Conservation (phyloP, 108 stramenopile genomes). For the Skeletonema marinoi region DNA sequence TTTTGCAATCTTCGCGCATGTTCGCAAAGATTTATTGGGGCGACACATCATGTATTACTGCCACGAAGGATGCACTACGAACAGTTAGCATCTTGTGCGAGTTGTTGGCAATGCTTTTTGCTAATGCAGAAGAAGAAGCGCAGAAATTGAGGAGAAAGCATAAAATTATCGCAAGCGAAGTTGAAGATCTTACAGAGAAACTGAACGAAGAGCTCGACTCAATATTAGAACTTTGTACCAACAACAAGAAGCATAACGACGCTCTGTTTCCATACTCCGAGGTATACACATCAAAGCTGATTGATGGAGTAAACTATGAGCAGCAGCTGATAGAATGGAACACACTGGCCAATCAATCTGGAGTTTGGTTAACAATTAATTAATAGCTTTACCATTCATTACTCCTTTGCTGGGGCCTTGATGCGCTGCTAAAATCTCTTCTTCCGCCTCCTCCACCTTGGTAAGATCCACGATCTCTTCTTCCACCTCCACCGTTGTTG, state of each 20-base stretch:
- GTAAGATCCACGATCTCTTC: slow-evolving; percentile 14
- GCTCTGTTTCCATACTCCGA: neutral
- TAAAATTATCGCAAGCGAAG: neutral
- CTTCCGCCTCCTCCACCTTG: slow-evolving; percentile 9
- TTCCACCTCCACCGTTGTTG: slow-evolving; percentile 8
- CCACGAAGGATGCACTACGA: neutral
- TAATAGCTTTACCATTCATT: slow-evolving; percentile 19
- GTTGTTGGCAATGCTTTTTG: neutral
- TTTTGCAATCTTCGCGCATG: slow-evolving; percentile 23
- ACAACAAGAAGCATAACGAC: neutral
- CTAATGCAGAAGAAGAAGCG: neutral
- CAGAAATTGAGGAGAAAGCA: neutral
- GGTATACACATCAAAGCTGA: neutral
- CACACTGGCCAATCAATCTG: neutral
- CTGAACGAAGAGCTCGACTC: neutral
- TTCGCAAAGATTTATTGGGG: neutral
- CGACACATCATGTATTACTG: neutral
- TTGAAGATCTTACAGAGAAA: neutral
- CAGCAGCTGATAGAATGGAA: neutral
- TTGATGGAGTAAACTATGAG: neutral
- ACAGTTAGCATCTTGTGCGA: neutral
- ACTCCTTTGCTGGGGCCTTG: slow-evolving; percentile 11
- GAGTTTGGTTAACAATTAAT: neutral
- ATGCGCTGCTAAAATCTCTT: slow-evolving; percentile 4
- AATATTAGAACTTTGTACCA: neutral